Evolutionary conservation across 2,329 filamentous ascomycete species (phyloP).

Genomic region (Eutypella sp.): DNA sequence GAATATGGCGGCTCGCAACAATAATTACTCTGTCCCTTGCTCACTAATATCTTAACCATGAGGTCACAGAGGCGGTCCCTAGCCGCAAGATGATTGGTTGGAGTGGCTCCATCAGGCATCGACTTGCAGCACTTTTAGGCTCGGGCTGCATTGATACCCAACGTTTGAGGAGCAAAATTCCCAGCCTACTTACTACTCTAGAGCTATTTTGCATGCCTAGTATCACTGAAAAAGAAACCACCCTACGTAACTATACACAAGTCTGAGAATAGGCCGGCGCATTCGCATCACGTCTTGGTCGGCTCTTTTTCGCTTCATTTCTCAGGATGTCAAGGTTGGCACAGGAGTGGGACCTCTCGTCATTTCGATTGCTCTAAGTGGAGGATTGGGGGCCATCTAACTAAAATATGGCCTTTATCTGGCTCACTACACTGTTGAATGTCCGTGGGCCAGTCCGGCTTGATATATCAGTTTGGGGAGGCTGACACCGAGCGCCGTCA

Average conservation of each 20-base stretch:
- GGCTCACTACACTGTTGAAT: too few relatives aligned
- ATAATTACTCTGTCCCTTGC: neutral
- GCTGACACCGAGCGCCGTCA: neutral
- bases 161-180: conserved; percentile 24
- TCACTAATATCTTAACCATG: conserved; percentile 3
- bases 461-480: neutral
- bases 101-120: conserved; percentile 20
- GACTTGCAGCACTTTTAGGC: conserved; percentile 28
- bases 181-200: conserved; percentile 2
- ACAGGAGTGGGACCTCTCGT: neutral
- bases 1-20: neutral
- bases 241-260: conserved; percentile 5
- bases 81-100: conserved; percentile 24
- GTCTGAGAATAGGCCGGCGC: conserved; percentile 7
- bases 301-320: neutral
- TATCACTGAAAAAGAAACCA: neutral
- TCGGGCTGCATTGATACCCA: conserved; percentile 41
- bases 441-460: neutral
- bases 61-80: conserved; percentile 15
- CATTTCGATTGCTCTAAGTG: neutral
- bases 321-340: neutral
- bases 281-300: conserved; percentile 2
- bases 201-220: neutral
- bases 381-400: too few relatives aligned
- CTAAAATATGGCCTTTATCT: too few relatives aligned